phyloP scores from a whole-genome alignment of 768 basidiomycete genomes.

The Suillus ampliporus region DNA sequence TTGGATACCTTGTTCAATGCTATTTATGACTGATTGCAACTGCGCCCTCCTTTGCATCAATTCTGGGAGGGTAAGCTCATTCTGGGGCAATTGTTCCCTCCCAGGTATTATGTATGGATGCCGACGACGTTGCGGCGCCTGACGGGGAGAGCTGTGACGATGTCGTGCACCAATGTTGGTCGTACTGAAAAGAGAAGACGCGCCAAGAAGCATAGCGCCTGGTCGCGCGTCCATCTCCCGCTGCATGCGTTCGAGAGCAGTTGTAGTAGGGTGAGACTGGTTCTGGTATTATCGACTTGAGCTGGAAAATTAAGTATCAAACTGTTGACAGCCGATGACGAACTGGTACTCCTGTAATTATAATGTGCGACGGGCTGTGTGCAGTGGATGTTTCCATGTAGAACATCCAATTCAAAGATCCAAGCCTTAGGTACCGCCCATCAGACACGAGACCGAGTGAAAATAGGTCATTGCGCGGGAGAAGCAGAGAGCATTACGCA shows the following conservation, averaged over 20 bases:
- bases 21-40: slow-evolving; percentile 20
- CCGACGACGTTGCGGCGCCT: slow-evolving; percentile 27
- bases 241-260: slow-evolving; percentile 44
- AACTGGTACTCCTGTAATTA: no score
- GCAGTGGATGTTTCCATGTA: no score
- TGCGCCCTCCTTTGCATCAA: slow-evolving; percentile 26
- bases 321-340: no score
- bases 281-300: slow-evolving; percentile 46
- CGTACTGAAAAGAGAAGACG: slow-evolving; percentile 53
- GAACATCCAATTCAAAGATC: no score
- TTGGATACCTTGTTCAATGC: slow-evolving; percentile 6
- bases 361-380: no score
- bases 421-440: no score
- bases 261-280: slow-evolving; percentile 32
- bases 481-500: no score
- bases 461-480: no score
- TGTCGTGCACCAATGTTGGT: slow-evolving; percentile 49
- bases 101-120: slow-evolving; percentile 22
- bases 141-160: slow-evolving; percentile 51
- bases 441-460: no score
- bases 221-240: slow-evolving; percentile 39
- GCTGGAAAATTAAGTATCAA: no score
- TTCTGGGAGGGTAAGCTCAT: slow-evolving; percentile 22
- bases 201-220: slow-evolving; percentile 46
- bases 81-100: slow-evolving; percentile 18